Percentiles rank a stretch among this genome's conserved stretches.
phyloP scores from a whole-genome alignment of 2,329 filamentous ascomycete species.

The Graphilbum sp. region DNA sequence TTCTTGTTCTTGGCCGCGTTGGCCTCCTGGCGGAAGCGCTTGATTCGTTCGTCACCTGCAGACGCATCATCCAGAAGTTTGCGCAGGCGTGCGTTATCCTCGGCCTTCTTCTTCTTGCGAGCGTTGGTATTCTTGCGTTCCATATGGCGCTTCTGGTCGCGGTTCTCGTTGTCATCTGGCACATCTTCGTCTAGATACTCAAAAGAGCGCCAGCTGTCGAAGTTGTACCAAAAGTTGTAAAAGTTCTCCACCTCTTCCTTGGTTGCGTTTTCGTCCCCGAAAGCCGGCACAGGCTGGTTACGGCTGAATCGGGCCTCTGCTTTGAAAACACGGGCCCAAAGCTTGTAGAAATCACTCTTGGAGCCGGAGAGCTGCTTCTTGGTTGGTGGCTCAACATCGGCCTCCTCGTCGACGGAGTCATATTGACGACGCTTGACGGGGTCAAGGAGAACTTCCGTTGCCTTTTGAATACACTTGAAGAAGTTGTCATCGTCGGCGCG shows the following conservation, averaged over 20 bases:
- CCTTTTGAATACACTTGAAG: conserved; percentile 99
- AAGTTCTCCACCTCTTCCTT: conserved; percentile 87
- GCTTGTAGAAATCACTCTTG: conserved; percentile 87
- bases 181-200: conserved; percentile 99
- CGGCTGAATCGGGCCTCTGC: conserved; percentile 88
- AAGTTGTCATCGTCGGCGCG: conserved; percentile 87
- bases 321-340: conserved; percentile 83
- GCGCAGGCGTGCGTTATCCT: conserved; percentile 83
- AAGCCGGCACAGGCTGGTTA: conserved; percentile 67
- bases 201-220: conserved; percentile 94
- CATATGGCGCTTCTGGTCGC: conserved; percentile 95
- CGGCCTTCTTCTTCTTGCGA: conserved; percentile 98
- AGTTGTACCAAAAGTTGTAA: conserved; percentile 99
- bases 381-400: conserved; percentile 77
- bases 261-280: conserved; percentile 70
- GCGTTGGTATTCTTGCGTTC: conserved; percentile 97
- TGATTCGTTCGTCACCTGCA: conserved; percentile 82
- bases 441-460: conserved; percentile 83
- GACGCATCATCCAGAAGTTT: conserved; percentile 79
- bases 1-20: conserved; percentile 95
- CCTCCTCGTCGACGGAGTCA: conserved; percentile 89
- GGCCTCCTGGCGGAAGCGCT: conserved; percentile 86
- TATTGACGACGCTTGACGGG: conserved; percentile 86
- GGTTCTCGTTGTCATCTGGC: conserved; percentile 95
- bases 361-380: conserved; percentile 64